Base-by-base conservation (phyloP, 208 protist genomes). In the Acanthamoeba royreba region DNA sequence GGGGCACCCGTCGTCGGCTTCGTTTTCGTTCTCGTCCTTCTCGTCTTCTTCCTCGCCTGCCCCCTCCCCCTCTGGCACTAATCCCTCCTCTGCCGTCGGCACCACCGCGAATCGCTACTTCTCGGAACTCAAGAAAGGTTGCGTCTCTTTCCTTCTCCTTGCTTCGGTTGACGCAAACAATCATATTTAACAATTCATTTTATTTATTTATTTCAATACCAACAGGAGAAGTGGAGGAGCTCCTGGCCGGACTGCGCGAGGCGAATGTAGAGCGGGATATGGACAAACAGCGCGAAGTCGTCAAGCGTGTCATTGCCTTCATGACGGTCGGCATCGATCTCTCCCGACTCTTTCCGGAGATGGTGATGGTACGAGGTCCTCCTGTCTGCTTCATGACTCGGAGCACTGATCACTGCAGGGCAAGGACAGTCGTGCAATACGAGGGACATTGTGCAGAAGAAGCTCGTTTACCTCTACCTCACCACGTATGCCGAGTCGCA, bases 261-360 rank as follows among this genome's bases (percentile, higher is more conserved):
- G 81, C 81, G 31, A 63, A 38, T 8, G n/a, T 63, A 15, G 55
- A 69, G 28, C 33, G 45, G 9, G 88, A 92, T 31, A 35, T 55
- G 33, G 66, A 52, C 31, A 92, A 92, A 31, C 88, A 98, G 92
- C 96, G 97, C 13, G 96, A 96, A 31, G 96, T 97, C 11, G 92
- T 99, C 33, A 97, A 99, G 92, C 95, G 97, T 28, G 98, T 99
- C 1, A 98, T 99, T 47, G 97, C 96, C 19, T 98, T 98, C 93
- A 99, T 99, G 98, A 99, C 98, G 2, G 97, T 98, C n/a, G 99
- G 99, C 47, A 97, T 99, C 63, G 98, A 99, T 94, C 98, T 98
- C 9, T 98, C 98, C 2, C 66, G 95, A 17, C 96, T 99, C 28
- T 99, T 99, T 89, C 95, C 97, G 0, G 98, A 99, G 42, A 98